A percentile compares a stretch with the other conserved stretches of the same genome.
Evolutionary conservation across 441 rosid genomes (phyloP).

Genomic region (Dalechampia spathulata): DNA sequence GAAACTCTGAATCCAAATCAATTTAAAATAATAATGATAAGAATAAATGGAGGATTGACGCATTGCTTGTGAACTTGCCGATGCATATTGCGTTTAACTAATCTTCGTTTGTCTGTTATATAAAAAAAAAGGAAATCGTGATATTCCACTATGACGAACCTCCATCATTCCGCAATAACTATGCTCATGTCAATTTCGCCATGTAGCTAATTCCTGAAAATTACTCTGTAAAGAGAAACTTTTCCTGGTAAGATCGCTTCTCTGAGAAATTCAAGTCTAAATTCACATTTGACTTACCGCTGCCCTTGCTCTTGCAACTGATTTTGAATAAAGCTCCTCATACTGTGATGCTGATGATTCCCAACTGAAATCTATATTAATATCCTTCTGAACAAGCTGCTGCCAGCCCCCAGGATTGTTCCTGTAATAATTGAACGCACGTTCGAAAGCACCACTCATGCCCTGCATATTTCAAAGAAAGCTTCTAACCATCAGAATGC

Average conservation of each 20-base stretch:
- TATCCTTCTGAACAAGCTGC: slow-evolving; percentile 56
- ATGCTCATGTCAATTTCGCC: not conserved
- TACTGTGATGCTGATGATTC: slow-evolving; percentile 64
- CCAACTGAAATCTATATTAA: slow-evolving; percentile 86
- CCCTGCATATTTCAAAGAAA: slow-evolving; percentile 33
- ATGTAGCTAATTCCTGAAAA: not conserved
- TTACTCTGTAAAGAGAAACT: not conserved
- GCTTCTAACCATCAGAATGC: not conserved
- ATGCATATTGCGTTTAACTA: not conserved
- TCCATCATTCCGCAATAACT: not conserved
- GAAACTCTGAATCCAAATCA: not conserved
- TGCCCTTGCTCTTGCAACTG: slow-evolving; percentile 66
- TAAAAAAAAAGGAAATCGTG: not conserved
- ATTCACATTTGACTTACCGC: slow-evolving; percentile 25
- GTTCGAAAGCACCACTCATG: slow-evolving; percentile 53
- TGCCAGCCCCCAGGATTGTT: slow-evolving; percentile 47
- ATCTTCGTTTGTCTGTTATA: no score
- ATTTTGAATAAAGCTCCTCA: slow-evolving; percentile 65
- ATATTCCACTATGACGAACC: not conserved
- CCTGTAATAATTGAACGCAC: slow-evolving; percentile 55
- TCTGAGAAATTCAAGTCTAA: no score
- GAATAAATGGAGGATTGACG: no score
- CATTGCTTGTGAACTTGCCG: not conserved
- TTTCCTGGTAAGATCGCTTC: not conserved
- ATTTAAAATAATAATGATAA: not conserved